Evolutionary conservation across 176 grass and related monocot genomes (phyloP), one percentile per base, ranked within the genome.

Genomic region (Zea luxurians): DNA sequence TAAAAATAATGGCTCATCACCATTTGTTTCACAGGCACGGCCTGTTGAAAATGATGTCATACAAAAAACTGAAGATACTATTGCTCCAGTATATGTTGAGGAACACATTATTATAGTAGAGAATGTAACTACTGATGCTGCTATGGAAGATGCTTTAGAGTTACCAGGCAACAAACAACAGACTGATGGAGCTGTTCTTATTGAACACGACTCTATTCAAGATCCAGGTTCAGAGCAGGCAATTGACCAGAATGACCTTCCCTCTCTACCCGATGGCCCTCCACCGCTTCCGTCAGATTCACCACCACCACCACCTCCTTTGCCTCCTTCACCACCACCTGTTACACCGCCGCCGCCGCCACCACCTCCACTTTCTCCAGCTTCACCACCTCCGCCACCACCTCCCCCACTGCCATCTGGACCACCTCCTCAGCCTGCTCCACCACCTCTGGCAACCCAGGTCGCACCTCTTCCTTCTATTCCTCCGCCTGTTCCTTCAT

Each of bases 291-390:
- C 88, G 61, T 77, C 83, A 15, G 86, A 95, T 89, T 89, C 81
- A 73, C 90, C 89, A 64, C 89, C 96, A 54, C 74, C 66, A 72
- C 89, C 74, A 8, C 92, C 96, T 61, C 91, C 91, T 38, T 90
- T 91, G 52, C 81, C 94, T 60, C 91, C 96, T 71, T 91, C 96
- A 36, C 75, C 93, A 7, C 86, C 89, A 77, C 88, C 93, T 53
- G 61, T 82, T 35, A 89, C 90, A 61, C 87, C 84, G 11, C 79
- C 91, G 2, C 27, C 27, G 0, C 79, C 80, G 16, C 83, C 78
- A n/a, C 77, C 70, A 43, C 69, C 71, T 40, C 82, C 87, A 48
- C 60, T 74, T 66, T 86, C 86, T 11, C 91, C 89, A 62, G 78
- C 89, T 60, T 90, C 89, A 0, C 94, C 94, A 17, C 94, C 84